Percentiles rank a stretch among this genome's conserved stretches.
Conservation (phyloP, 2,329 filamentous ascomycete species). For the Paraphoma sp. region DNA sequence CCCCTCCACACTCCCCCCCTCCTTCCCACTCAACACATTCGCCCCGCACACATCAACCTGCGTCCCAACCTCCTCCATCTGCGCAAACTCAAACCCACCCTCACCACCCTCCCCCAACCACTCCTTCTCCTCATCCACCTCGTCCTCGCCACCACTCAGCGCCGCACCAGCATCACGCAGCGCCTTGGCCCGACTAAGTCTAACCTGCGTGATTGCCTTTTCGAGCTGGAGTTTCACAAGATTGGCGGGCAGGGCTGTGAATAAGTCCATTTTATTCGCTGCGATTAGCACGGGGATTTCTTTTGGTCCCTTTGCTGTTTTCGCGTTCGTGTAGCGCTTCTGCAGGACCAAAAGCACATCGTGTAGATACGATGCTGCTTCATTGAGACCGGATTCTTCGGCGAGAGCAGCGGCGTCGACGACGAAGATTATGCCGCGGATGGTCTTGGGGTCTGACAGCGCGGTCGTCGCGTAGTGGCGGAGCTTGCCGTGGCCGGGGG, state of each 20-base stretch:
- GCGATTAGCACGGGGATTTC: conserved; percentile 80
- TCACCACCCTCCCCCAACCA: conserved; percentile 85
- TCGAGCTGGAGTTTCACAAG: conserved; percentile 80
- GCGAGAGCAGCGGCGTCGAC: conserved; percentile 74
- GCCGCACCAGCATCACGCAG: conserved; percentile 82
- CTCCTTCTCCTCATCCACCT: conserved; percentile 71
- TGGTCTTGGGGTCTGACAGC: conserved; percentile 54
- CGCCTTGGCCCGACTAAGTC: conserved; percentile 76
- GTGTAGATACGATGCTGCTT: conserved; percentile 85
- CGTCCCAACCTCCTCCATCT: conserved; percentile 84
- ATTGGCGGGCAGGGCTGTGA: conserved; percentile 83
- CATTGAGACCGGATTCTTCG: conserved; percentile 62
- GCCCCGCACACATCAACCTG: conserved; percentile 80
- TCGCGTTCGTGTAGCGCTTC: conserved; percentile 67
- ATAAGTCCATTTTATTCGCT: conserved; percentile 95
- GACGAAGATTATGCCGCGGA: conserved; percentile 82
- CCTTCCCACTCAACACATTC: conserved; percentile 64
- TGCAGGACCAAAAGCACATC: conserved; percentile 86
- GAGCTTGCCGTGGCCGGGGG: conserved; percentile 94
- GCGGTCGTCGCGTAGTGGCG: conserved; percentile 70
- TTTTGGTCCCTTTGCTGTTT: conserved; percentile 63
- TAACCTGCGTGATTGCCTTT: conserved; percentile 78
- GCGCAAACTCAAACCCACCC: conserved; percentile 77
- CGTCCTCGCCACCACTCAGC: conserved; percentile 59
- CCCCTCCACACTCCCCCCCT: conserved; percentile 74